phyloP scores from a whole-genome alignment of 805 yeast species.

The Yamadazyma kitorensis region DNA sequence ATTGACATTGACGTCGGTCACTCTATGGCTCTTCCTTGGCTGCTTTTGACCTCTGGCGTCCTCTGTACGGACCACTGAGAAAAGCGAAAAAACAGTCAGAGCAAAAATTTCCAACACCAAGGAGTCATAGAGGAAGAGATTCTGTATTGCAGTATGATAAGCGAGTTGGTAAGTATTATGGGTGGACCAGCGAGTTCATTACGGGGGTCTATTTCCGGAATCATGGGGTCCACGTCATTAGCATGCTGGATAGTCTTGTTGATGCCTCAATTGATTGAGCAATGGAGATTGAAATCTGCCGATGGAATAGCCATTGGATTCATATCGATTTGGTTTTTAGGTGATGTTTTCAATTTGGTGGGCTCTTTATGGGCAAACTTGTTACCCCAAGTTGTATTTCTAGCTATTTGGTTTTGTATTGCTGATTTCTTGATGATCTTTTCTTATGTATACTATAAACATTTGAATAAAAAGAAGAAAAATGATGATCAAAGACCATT shows the following conservation, averaged over 20 bases:
- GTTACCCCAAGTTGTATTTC: conserved; percentile 63
- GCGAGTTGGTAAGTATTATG: too few relatives aligned
- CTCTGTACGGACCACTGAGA: too few relatives aligned
- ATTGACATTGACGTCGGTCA: too few relatives aligned
- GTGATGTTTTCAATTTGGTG: conserved; percentile 63
- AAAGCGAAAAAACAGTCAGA: too few relatives aligned
- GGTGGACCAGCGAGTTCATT: conserved; percentile 10
- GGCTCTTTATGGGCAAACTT: conserved; percentile 72
- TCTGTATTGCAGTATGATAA: too few relatives aligned
- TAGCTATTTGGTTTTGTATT: conserved; percentile 75
- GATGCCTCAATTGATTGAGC: conserved; percentile 76
- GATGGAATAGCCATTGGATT: conserved; percentile 75
- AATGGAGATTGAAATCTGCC: conserved; percentile 71
- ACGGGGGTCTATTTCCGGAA: conserved; percentile 52
- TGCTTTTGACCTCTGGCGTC: too few relatives aligned
- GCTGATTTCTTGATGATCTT: conserved; percentile 61
- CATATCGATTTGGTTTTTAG: conserved; percentile 65
- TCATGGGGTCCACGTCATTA: conserved; percentile 67
- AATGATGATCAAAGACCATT: conserved; percentile 27
- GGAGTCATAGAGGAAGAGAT: too few relatives aligned
- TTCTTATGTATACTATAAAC: conserved; percentile 57
- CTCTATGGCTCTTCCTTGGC: too few relatives aligned
- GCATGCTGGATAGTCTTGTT: conserved; percentile 80
- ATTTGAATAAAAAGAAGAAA: conserved; percentile 23
- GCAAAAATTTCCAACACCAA: too few relatives aligned